Evolutionary conservation across 768 basidiomycete genomes (phyloP), one percentile per base, ranked within the genome.

Genomic region (Tricholoma furcatifolium): DNA sequence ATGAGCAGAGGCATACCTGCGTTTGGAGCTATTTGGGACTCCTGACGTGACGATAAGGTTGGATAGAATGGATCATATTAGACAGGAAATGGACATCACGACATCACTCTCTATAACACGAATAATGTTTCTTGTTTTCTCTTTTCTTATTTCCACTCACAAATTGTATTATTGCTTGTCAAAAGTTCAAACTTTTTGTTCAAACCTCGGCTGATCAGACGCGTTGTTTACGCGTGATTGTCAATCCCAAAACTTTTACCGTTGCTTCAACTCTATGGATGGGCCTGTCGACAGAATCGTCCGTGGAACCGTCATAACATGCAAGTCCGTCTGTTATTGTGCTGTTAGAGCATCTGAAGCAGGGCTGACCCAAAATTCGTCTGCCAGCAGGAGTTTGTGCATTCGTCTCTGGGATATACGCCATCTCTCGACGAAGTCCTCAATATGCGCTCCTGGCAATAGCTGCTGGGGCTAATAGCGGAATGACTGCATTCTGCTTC

Each of bases 401-500:
- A 34, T 71, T 78, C 47, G 59, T 69, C 14, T 76, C 76, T 14
- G 78, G 77, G 18, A 50, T 76, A 6, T 71, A 75, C 55, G 71
- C 70, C 9, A 70, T 84, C 34, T 57, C 80, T 24, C 76, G 70
- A 57, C 70, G 80, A 11, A 75, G 76, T 52, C 75, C 78, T 38
- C 77, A 70, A 10, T 72, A 70, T 36, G 74, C 73, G 4, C 61
- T 78, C 8, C 66, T 85, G 17, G 78, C 84, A 27, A 61, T 78
- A 10, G 78, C 83, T 34, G 81, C 91, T 52, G 85, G 82, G 15
- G 56, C 88, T 18, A 93, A 93, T 63, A 83, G 84, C 42, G 84
- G 83, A 20, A 70, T 92, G 15, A 85, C 82, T 9, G 84, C 88
- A 6, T 75, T 82, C 8, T 79, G 84, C 0, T 94, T 94, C 70